A percentile compares a stretch with the other conserved stretches of the same genome.
Conservation (phyloP, 108 stramenopile genomes). For the Cafeteria roenbergensis region DNA sequence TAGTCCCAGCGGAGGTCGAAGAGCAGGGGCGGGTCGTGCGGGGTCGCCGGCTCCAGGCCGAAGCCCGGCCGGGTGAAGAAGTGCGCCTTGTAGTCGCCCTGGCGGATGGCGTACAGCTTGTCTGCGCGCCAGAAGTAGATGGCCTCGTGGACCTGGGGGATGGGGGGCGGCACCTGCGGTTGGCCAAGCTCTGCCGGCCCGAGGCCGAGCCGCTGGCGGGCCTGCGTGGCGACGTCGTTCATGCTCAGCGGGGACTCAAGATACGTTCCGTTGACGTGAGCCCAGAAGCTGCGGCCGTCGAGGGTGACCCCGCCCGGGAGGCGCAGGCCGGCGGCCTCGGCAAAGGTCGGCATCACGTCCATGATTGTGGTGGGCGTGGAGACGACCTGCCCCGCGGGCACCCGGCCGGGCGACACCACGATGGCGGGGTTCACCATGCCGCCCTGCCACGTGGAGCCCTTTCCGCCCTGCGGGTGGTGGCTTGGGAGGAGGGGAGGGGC, state of each 20-base stretch:
- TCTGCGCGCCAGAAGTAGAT: not conserved
- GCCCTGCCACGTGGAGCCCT: constrained; percentile 6
- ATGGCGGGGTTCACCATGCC: not conserved
- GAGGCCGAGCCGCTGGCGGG: too few relatives aligned
- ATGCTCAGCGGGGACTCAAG: too few relatives aligned
- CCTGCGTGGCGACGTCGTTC: too few relatives aligned
- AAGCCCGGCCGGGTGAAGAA: constrained; percentile 5
- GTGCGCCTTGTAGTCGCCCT: not conserved
- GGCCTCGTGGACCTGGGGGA: not conserved
- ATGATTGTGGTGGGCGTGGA: not conserved
- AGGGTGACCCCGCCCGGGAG: not conserved
- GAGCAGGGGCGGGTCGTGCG: constrained; percentile 1
- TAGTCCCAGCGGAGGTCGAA: not conserved
- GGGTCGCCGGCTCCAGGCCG: not conserved
- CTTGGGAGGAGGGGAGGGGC: too few relatives aligned
- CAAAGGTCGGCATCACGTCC: constrained; percentile 10
- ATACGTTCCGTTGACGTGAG: too few relatives aligned
- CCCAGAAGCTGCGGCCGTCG: too few relatives aligned
- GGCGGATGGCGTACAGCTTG: not conserved
- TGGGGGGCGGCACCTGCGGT: too few relatives aligned
- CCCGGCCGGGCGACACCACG: not conserved
- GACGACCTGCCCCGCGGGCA: not conserved
- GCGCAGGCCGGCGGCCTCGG: not conserved
- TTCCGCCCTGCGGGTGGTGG: too few relatives aligned
- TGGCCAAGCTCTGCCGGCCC: too few relatives aligned